Base-by-base conservation (phyloP, 2,329 filamentous ascomycete genomes). In the Shiraia bambusicola region DNA sequence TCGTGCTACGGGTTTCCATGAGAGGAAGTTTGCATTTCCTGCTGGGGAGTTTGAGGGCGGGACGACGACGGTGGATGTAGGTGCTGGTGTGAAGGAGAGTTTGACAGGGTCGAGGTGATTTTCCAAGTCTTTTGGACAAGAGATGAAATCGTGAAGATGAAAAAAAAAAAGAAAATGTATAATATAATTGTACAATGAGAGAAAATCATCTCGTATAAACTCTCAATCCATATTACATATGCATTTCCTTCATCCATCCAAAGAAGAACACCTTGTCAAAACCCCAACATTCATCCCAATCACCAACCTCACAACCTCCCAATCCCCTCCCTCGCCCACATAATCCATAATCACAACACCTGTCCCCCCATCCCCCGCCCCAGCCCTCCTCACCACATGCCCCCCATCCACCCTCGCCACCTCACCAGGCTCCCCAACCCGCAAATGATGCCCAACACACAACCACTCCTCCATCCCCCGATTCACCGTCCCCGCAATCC, bases 281-380 rank as follows among this genome's bases (percentile, higher is more conserved):
- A 81, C 59, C 42, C 72, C 85, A 16, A 86, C 81, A 65, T 98
- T 98, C 88, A 95, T 91, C 6, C 88, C 91, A 6, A 97, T 84
- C 57, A 96, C 85, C 69, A 88, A 87, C 50, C 84, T 80, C 26
- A 94, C 81, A 40, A 97, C 70, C 71, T 96, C 90, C 92, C 92
- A 98, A 69, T 97, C 87, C 1, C 85, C 90, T 49, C 84, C 78
- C 47, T 83, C 75, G 2, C 93, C 93, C 36, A 96, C 91, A 88
- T 88, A 96, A 69, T 98, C 93, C 48, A 87, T 93, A 17, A 97
- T 86, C 31, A 97, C 83, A 45, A 97, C 82, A 3, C 93, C 93
- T 1, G 91, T 94, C 5, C 82, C 79, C 19, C 86, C 90, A 59
- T 89, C 83, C 1, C 65, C 65, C 7, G 16, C 32, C 34, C 52